phyloP scores from a whole-genome alignment of 169 alveolate genomes.

The Plasmodium ovale region DNA sequence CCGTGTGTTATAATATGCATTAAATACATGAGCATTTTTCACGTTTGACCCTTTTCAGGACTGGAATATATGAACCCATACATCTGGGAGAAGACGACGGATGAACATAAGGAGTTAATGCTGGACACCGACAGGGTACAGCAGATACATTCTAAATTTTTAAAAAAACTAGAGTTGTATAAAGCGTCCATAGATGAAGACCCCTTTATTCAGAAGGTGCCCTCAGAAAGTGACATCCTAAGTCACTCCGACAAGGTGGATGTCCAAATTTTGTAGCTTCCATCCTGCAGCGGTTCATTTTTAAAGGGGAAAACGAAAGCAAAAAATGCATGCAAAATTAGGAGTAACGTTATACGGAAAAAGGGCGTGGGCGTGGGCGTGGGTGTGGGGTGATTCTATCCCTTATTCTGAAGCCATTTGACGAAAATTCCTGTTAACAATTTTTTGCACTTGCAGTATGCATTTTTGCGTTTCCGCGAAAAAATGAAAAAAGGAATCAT shows the following conservation, averaged over 20 bases:
- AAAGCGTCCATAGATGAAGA: slow-evolving; percentile 77
- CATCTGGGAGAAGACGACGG: slow-evolving; percentile 74
- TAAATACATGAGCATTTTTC: not conserved
- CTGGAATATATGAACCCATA: slow-evolving; percentile 75
- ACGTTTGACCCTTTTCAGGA: slow-evolving; percentile 22
- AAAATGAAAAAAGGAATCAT: slow-evolving; percentile 14
- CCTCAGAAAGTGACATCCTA: slow-evolving; percentile 55
- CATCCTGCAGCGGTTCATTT: not conserved
- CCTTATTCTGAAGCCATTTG: not conserved
- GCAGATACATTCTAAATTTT: slow-evolving; percentile 60
- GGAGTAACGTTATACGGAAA: not conserved
- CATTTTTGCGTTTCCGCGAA: slow-evolving; percentile 16
- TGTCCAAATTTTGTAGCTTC: slow-evolving; percentile 23
- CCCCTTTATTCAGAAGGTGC: slow-evolving; percentile 76
- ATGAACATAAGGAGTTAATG: slow-evolving; percentile 74
- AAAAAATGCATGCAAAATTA: not conserved
- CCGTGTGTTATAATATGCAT: too few species aligned
- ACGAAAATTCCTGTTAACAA: slow-evolving; percentile 5
- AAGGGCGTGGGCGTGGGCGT: not conserved
- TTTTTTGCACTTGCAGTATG: slow-evolving; percentile 14
- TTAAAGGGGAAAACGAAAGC: not conserved
- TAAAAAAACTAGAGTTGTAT: slow-evolving; percentile 67
- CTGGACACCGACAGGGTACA: slow-evolving; percentile 74
- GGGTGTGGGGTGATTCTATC: not conserved
- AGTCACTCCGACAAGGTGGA: slow-evolving; percentile 37